Evolutionary conservation across 371 early-diverging fungal genomes (phyloP).

Genomic region (Apophysomyces sp.): DNA sequence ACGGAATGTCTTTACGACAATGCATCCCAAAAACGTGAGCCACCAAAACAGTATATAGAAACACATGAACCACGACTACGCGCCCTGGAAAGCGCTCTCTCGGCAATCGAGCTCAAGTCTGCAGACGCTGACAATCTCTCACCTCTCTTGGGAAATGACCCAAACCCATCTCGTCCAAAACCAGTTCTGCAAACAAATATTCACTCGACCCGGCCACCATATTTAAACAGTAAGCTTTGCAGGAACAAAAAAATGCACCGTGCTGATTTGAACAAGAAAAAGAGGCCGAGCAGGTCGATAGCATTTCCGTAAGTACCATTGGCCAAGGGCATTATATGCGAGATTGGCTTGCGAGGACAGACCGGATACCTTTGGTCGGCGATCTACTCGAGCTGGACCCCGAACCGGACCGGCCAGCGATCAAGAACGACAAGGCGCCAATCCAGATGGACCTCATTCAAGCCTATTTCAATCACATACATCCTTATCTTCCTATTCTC

Average conservation of each 20-base stretch:
- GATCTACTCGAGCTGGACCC: background rate
- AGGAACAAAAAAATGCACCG: background rate
- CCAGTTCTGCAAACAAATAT: background rate
- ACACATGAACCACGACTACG: conserved; percentile 40
- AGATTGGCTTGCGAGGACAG: conserved; percentile 6
- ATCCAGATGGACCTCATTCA: conserved; percentile 20
- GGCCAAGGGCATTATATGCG: conserved; percentile 4
- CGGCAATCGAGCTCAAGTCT: conserved; percentile 14
- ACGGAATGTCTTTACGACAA: conserved; percentile 45
- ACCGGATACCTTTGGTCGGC: conserved; percentile 24
- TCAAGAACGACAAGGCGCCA: background rate
- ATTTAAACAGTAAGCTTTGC: background rate
- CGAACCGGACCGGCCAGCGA: background rate
- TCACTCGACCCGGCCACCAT: background rate
- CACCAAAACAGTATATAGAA: conserved; percentile 49
- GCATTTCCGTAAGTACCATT: background rate
- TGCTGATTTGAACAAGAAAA: background rate
- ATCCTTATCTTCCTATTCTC: conserved; percentile 60
- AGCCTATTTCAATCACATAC: conserved; percentile 51
- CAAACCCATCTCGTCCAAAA: background rate
- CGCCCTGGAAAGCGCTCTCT: conserved; percentile 30
- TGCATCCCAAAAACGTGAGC: conserved; percentile 35
- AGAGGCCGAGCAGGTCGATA: background rate
- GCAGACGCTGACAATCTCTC: background rate
- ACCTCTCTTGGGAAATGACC: background rate